A percentile compares a stretch with the other conserved stretches of the same genome.
phyloP scores from a whole-genome alignment of 2,329 filamentous ascomycete genomes.

The Penicillium sp. region DNA sequence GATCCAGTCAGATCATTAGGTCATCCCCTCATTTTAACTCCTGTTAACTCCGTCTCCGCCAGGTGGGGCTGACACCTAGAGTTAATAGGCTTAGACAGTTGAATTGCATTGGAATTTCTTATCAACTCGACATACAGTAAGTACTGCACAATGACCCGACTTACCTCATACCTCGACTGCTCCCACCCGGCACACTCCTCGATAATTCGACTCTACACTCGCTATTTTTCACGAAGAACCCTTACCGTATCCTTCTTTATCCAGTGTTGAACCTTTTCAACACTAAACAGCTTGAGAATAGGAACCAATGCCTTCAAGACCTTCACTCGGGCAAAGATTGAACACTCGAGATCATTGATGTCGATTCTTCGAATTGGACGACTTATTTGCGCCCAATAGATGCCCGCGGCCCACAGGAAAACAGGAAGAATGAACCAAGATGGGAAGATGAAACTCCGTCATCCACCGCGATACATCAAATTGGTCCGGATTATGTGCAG shows the following conservation, averaged over 20 bases:
- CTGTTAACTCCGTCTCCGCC: background rate
- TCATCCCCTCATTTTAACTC: constrained; percentile 6
- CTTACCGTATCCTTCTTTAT: constrained; percentile 5
- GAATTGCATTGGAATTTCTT: background rate
- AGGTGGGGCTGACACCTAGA: background rate
- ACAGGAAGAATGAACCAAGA: constrained; percentile 6
- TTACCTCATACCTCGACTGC: background rate
- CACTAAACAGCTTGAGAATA: constrained; percentile 1
- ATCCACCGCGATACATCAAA: background rate
- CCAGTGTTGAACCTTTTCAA: background rate
- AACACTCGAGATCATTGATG: too few species aligned
- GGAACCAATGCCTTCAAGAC: constrained; percentile 9
- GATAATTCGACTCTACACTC: constrained; percentile 8
- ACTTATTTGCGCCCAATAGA: constrained; percentile 12
- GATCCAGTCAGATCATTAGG: constrained; percentile 9
- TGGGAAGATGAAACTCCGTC: background rate
- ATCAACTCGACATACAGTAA: background rate
- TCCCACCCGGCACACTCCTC: background rate
- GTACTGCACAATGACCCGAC: background rate
- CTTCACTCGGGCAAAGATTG: constrained; percentile 13
- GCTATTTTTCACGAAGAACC: constrained; percentile 10
- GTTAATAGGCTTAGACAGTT: background rate
- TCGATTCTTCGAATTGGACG: background rate
- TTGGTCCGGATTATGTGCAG: background rate
- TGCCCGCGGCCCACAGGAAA: constrained; percentile 8